Conservation (phyloP, 257 asterid genomes). For the Oldenlandia corymbosa region DNA sequence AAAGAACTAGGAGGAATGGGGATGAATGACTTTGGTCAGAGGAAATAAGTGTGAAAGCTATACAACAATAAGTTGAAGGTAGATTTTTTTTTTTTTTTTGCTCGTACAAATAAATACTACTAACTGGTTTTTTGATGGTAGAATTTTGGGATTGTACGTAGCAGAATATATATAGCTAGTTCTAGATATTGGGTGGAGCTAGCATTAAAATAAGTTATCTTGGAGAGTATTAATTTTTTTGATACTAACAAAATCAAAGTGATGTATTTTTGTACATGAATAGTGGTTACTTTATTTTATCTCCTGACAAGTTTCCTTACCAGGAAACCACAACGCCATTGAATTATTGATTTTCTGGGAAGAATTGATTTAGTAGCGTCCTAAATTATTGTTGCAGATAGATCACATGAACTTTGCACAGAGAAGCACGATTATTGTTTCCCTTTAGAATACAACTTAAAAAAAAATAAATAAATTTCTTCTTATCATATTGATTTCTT, state of each 20-base stretch:
- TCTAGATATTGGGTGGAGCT: neutral
- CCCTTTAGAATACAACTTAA: too few species aligned
- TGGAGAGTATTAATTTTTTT: neutral
- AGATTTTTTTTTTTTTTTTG: too few species aligned
- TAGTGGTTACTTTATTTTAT: neutral
- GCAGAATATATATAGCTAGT: conserved; percentile 8
- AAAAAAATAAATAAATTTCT: too few species aligned
- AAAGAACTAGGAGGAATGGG: too few species aligned
- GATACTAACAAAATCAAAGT: neutral
- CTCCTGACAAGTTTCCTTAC: neutral
- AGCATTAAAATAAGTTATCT: conserved; percentile 10
- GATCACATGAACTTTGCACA: neutral
- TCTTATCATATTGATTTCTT: neutral
- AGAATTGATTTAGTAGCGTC: too few species aligned
- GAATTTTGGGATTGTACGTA: neutral
- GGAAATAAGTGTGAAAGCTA: too few species aligned
- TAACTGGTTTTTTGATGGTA: too few species aligned
- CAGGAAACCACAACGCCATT: neutral
- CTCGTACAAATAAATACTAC: too few species aligned
- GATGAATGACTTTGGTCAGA: too few species aligned
- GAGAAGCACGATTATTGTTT: neutral
- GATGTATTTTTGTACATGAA: neutral
- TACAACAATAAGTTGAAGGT: too few species aligned
- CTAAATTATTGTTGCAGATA: neutral
- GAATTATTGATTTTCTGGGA: too few species aligned